phyloP scores from a whole-genome alignment of 306 rosid genomes.

The Ormosia emarginata region DNA sequence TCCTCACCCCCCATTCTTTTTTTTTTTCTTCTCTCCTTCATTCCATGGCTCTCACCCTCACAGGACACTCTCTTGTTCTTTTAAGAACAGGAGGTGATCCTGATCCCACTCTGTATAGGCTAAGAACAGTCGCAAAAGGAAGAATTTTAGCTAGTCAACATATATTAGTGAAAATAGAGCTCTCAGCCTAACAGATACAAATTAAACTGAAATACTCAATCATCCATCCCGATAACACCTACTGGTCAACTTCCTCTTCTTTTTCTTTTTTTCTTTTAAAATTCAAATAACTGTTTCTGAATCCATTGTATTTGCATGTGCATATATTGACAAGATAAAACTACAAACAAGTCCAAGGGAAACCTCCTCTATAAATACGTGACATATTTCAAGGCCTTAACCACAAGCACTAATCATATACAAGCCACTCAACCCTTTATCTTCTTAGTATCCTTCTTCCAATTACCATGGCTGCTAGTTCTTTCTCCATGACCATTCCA shows the following conservation, averaged over 20 bases:
- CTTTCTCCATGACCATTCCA: not conserved
- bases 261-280: not conserved
- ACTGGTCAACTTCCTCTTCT: too few species aligned
- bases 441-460: not conserved
- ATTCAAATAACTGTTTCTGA: not conserved
- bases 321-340: conserved; percentile 1
- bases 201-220: not conserved
- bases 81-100: too few species aligned
- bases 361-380: conserved; percentile 22
- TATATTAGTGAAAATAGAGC: not conserved
- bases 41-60: too few species aligned
- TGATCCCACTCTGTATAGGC: not conserved
- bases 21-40: too few species aligned
- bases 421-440: not conserved
- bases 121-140: not conserved
- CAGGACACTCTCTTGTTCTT: too few species aligned
- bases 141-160: not conserved
- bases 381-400: not conserved
- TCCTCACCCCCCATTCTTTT: too few species aligned
- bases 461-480: not conserved
- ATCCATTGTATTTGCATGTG: not conserved
- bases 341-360: not conserved
- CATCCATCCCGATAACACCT: not conserved
- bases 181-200: not conserved
- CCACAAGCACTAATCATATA: not conserved